Base-by-base conservation (phyloP, 306 rosid genomes). In the Sophora flavescens region DNA sequence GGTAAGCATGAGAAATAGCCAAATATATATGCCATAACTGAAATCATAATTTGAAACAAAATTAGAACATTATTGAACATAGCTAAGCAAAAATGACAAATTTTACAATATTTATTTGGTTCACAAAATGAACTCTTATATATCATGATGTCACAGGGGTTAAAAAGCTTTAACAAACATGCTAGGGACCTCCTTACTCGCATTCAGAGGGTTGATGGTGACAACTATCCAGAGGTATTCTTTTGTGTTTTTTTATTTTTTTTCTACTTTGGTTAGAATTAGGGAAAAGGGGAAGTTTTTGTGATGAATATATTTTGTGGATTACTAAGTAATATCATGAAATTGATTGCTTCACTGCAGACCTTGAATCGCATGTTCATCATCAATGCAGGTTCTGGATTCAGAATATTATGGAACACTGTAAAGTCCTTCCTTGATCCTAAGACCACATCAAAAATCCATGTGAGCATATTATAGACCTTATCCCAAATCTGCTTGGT, bases 371-470 rank as follows among this genome's bases (percentile, higher is more conserved):
- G 96, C 70, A 92, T 95, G 99, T 92, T 92, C 90, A 95, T 95
- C 88, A 92, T 95, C 89, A 95, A 95, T 79, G 99, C 96, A 68
- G 99, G 97, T 82, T 87, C 97, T 48, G 97, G 99, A 53, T 95
- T 95, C 73, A 89, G 97, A 84, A 90, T 95, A 84, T 72, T 90
- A 83, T 92, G 99, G 99, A 92, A 82, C 89, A 95, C 97, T 0
- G 90, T 95, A 68, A 95, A 90, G 78, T 84, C 97, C 30, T 95
- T 95, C 86, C 92, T 95, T 72, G 99, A 95, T 66, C 97, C 97
- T 39, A 92, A 95, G 85, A 95, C 99, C 51, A 81, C 97, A 11
- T 80, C 97, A 36, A 92, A 95, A 83, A 92, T 95, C 79, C 63
- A 95, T 81, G 97, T 95, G 79, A 88, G 86, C 71, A 10, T 16